Percentiles rank a stretch among this genome's conserved stretches.
phyloP scores from a whole-genome alignment of 176 grass and related monocot genomes.

The Juncus effusus region DNA sequence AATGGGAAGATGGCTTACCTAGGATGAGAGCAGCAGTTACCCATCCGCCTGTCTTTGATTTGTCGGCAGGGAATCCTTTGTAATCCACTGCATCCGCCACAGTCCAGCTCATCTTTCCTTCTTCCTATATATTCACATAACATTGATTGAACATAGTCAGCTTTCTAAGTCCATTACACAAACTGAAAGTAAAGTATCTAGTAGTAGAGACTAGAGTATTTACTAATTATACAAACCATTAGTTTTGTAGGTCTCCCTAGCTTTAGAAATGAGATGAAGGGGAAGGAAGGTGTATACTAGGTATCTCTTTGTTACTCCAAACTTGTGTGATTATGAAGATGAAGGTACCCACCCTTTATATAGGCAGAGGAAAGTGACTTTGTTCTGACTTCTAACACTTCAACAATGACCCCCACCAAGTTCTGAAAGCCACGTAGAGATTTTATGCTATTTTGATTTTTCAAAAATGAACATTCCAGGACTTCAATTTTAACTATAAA shows the following conservation, averaged over 20 bases:
- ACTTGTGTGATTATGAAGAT: slow-evolving; percentile 9
- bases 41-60: slow-evolving; percentile 75
- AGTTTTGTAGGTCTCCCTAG: neutral
- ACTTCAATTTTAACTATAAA: neutral
- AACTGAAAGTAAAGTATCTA: neutral
- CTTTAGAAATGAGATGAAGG: neutral
- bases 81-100: slow-evolving; percentile 69
- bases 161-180: neutral
- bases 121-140: slow-evolving; percentile 13
- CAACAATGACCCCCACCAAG: slow-evolving; percentile 1
- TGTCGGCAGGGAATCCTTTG: slow-evolving; percentile 53
- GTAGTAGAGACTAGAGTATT: neutral
- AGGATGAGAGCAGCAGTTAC: slow-evolving; percentile 54
- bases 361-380: slow-evolving; percentile 10
- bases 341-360: slow-evolving; percentile 10
- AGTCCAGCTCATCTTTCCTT: slow-evolving; percentile 20
- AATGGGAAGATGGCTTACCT: slow-evolving; percentile 24
- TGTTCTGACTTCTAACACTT: slow-evolving; percentile 1
- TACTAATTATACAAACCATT: neutral
- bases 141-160: neutral
- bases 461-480: slow-evolving; percentile 12
- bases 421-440: slow-evolving; percentile 3
- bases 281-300: neutral
- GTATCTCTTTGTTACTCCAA: neutral
- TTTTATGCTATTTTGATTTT: neutral